Base-by-base conservation (phyloP, 169 alveolate species). In the Eimeria tenella region DNA sequence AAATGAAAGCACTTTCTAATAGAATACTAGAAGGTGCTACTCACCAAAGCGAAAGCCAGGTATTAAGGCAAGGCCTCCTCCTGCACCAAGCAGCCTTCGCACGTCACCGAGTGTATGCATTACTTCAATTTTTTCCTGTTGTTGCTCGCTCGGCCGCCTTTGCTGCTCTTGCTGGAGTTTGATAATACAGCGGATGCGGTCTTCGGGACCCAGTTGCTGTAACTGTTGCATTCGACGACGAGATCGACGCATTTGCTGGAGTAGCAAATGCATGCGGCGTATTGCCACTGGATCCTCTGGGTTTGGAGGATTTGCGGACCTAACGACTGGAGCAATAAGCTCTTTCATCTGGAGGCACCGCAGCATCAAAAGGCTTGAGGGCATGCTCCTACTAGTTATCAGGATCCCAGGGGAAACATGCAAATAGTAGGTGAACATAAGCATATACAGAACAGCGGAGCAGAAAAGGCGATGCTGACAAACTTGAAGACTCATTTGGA, bases 181-280 rank as follows among this genome's bases (percentile, higher is more conserved):
- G 55, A 75, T 0, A 21, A 21, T 75, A 19, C 55, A 75, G 65
- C 86, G 86, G 23, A 75, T 75, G 42, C 31, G 13, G 86, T 75
- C 86, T 4, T 75, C 86, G 63, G 17, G 68, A 1, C 86, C 86
- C 65, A 75, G 25, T 58, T 75, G 86, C 63, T 75, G 86, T 65
- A 75, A 62, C 65, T 75, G 86, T 21, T 75, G 86, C 86, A 75
- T 23, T 2, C 86, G 86, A 23, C 86, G 31, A n/a, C 86, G 86
- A 49, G 86, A 75, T 10, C 86, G 86, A 31, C 86, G 86, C 86
- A 75, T 58, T 62, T 75, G 86, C 86, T 75, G 68, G 52, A 75
- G 86, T 62, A 75, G 86, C 60, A 75, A 13, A 19, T 52, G 86
- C 86, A 75, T 75, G 86, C 86, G 86, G 65, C 19, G 86, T 75